Evolutionary conservation across 1,284 basidiomycete species (phyloP), one percentile per base, ranked within the genome.

Genomic region (Cystobasidiaceae sp.): DNA sequence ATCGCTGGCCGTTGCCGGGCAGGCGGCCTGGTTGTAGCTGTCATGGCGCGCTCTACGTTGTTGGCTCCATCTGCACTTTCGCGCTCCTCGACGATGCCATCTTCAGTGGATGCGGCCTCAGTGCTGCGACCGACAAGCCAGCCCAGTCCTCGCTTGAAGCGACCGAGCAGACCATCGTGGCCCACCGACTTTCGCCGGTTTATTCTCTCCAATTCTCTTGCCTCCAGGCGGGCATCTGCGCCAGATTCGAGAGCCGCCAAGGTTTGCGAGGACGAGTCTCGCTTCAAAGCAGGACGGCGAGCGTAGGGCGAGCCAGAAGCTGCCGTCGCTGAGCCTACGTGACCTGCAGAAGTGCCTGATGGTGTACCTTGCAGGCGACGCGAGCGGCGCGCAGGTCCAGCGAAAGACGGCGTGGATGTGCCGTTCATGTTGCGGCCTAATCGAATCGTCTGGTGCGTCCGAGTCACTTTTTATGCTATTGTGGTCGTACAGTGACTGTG

Each of bases 231-330:
- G 30, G 21, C 49, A 62, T 28, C 25, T 23, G n/a, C 30, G 21
- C 60, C 60, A 17, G 48, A 49, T 34, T 62, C 60, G 23, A 54
- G 37, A 8, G 33, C 39, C 32, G 50, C 61, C 44, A 64, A 39
- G 13, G 43, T 56, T 17, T 46, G 41, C 0, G 46, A 51, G 4
- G 61, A 64, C 6, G 44, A 30, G 23, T 64, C 61, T 13, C 61
- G 61, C 41, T 37, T 32, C 28, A 64, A 27, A 6, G n/a, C 32
- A 30, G 61, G 61, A 6, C 34, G 54, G 41, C 52, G 27, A 17
- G 61, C 61, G 33, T 64, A 64, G 7, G 61, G 61, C 3, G 51
- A 56, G 17, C 52, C 61, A 32, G 61, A 33, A 13, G 61, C 61
- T 15, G 46, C 48, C 1, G 48, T 56, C 17, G 61, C 61, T 37